Evolutionary conservation across 257 asterid genomes (phyloP).

Genomic region (Rhazya stricta): DNA sequence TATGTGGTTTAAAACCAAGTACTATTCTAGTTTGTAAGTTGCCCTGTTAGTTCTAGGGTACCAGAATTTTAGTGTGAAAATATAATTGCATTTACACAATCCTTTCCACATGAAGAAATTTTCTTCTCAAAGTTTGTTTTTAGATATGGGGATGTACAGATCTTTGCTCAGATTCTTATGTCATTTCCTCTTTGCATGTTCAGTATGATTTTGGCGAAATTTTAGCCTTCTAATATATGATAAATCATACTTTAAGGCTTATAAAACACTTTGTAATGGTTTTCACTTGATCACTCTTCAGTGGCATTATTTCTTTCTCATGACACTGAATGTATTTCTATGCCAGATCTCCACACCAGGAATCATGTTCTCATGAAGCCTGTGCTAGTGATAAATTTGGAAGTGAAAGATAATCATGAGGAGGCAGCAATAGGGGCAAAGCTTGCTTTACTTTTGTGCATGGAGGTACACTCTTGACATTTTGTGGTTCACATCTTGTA

Average conservation of each 20-base stretch:
- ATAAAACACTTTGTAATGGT: background rate
- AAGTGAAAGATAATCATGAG: conserved; percentile 98
- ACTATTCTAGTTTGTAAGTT: too few species aligned
- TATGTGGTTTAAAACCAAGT: too few species aligned
- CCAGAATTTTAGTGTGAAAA: too few species aligned
- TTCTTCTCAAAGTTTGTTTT: background rate
- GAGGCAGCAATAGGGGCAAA: conserved; percentile 95
- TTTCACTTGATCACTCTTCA: background rate
- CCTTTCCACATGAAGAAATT: too few species aligned
- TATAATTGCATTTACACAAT: too few species aligned
- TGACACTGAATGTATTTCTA: conserved; percentile 16
- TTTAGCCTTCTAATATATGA: too few species aligned
- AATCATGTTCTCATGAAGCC: conserved; percentile 68
- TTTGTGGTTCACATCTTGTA: background rate
- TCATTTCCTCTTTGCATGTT: background rate
- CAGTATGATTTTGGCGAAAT: background rate
- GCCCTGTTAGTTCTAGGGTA: too few species aligned
- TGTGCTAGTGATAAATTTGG: conserved; percentile 79
- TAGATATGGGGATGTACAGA: background rate
- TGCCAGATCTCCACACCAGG: conserved; percentile 72
- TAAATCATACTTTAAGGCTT: background rate
- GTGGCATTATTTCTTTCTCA: background rate
- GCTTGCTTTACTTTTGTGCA: conserved; percentile 78
- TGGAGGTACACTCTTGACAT: conserved; percentile 46
- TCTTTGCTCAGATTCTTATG: background rate